Evolutionary conservation across 1,139 yeast genomes (phyloP), one percentile per base, ranked within the genome.

Genomic region (Pichia sp.): DNA sequence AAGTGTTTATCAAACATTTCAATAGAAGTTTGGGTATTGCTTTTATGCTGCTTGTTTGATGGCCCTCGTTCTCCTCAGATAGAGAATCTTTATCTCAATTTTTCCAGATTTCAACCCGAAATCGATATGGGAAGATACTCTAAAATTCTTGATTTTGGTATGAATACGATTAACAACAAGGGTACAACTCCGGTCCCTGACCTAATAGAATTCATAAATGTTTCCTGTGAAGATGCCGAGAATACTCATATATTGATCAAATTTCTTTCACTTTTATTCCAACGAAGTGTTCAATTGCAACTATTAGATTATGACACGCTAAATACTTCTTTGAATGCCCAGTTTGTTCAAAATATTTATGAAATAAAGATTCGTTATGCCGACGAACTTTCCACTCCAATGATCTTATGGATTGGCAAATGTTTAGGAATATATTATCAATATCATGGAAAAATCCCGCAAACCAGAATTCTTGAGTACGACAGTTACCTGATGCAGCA

Each of bases 381-480:
- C 0, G 3, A 52, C 43, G 6, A 46, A 24, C 5, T 61, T 7
- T 56, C 64, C 1, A 34, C 40, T 2, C 6, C 44, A 1, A 73
- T 78, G 56, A 65, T 65, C 2, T 27, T 65, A 0, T 80, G 84
- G 79, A 68, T 74, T 50, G 76, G 77, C 0, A 67, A 70, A 16
- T 75, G 74, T 55, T 62, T 81, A 24, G 80, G 82, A 0, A 60
- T 67, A 2, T 76, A 65, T 55, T 80, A 77, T 59, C 55, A 64
- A 9, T 47, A 52, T 0, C 64, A 69, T 1, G 77, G 75, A 10
- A 59, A 63, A 8, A 17, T 48, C 7, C 62, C 68, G 1, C 14
- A 38, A 6, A 24, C 49, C 27, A 50, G 60, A 14, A 27, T 41
- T 36, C 17, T 42, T 17, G 64, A 64, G 24, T 60, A 60, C 34